A percentile compares a stretch with the other conserved stretches of the same genome.
Conservation (phyloP, 352 stramenopile genomes). For the Poterioochromonas sp. region DNA sequence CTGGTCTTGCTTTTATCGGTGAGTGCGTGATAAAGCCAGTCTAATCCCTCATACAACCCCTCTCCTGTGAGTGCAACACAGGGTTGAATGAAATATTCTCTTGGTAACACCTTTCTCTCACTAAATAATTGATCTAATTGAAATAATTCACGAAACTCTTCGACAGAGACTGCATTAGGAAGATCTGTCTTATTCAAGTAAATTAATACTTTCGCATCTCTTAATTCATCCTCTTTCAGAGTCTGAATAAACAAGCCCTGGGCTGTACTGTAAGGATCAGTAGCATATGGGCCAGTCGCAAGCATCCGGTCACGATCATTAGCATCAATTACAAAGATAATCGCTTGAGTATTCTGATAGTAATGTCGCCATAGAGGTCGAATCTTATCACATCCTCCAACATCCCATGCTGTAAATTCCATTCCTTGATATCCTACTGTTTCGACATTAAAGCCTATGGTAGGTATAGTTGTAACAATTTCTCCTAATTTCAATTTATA, state of each 20-base stretch:
- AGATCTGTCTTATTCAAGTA: constrained; percentile 50
- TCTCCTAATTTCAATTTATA: constrained; percentile 38
- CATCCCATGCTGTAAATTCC: constrained; percentile 18
- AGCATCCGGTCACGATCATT: constrained; percentile 45
- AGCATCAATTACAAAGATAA: constrained; percentile 59
- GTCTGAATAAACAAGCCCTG: constrained; percentile 47
- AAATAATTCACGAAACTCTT: constrained; percentile 34
- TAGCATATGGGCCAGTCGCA: neutral
- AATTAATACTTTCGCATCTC: constrained; percentile 40
- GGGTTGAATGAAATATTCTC: constrained; percentile 37
- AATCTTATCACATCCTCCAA: constrained; percentile 44
- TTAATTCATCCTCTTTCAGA: constrained; percentile 48
- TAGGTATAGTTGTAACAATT: constrained; percentile 55
- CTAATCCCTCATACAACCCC: constrained; percentile 44
- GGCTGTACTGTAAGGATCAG: constrained; percentile 46
- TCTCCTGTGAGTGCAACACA: constrained; percentile 40
- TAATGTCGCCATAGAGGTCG: constrained; percentile 56
- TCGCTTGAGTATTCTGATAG: constrained; percentile 47
- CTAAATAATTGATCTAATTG: constrained; percentile 25
- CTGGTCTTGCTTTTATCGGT: neutral
- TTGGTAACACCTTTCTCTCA: neutral
- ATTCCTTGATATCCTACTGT: neutral
- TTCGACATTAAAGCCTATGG: constrained; percentile 47
- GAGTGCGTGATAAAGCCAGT: constrained; percentile 38
- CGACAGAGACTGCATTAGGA: constrained; percentile 26